Percentiles rank a stretch among this genome's conserved stretches.
phyloP scores from a whole-genome alignment of 2,329 filamentous ascomycete genomes.

The Blastomyces parvus region DNA sequence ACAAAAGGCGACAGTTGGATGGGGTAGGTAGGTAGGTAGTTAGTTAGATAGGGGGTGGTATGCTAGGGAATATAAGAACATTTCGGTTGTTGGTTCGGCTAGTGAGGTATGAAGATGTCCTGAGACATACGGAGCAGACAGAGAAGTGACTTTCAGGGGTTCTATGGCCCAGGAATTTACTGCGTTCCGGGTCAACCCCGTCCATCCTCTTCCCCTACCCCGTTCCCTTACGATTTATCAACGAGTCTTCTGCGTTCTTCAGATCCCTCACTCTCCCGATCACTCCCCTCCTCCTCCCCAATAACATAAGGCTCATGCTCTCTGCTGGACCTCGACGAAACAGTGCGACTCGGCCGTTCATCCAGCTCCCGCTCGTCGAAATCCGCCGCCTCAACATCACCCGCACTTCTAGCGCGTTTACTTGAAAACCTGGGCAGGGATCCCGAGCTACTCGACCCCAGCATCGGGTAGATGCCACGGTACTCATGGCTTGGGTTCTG shows the following conservation, averaged over 20 bases:
- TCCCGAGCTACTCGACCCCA: conserved; percentile 25
- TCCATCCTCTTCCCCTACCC: neutral
- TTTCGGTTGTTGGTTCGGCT: neutral
- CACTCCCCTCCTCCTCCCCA: conserved; percentile 36
- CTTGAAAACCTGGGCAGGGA: conserved; percentile 40
- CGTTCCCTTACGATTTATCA: neutral
- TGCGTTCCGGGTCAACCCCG: neutral
- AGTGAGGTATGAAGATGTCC: neutral
- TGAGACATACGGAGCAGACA: neutral
- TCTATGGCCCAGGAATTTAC: neutral
- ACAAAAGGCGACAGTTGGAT: neutral
- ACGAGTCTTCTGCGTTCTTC: neutral
- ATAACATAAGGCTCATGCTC: conserved; percentile 39
- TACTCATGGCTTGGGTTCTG: conserved; percentile 39
- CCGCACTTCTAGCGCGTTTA: conserved; percentile 29
- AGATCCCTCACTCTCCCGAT: conserved; percentile 21
- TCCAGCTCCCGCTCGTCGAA: conserved; percentile 55
- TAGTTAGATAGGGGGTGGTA: neutral
- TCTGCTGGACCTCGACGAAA: conserved; percentile 17
- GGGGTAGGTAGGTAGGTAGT: neutral
- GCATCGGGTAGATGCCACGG: conserved; percentile 35
- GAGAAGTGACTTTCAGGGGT: neutral
- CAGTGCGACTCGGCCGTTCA: conserved; percentile 30
- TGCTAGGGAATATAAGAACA: neutral
- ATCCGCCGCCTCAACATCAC: conserved; percentile 49